A percentile compares a stretch with the other conserved stretches of the same genome.
Conservation (phyloP, 805 yeast genomes). For the Blastobotrys mokoenaii region DNA sequence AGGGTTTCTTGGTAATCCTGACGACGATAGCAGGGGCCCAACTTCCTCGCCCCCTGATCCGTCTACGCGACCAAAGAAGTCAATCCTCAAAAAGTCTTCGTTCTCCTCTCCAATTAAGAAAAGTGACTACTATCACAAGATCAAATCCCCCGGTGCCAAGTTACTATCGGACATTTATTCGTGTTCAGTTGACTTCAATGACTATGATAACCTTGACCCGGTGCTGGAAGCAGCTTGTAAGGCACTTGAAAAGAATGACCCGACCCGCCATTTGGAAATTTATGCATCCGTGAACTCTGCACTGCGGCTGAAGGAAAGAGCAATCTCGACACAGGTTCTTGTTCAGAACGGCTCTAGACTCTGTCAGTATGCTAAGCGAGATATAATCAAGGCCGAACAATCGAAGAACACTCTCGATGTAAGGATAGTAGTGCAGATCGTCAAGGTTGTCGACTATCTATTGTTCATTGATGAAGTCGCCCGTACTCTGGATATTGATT, state of each 20-base stretch:
- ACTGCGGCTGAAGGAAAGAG: conserved; percentile 3
- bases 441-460: conserved; percentile 16
- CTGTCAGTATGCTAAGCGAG: conserved; percentile 12
- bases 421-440: conserved; percentile 10
- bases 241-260: conserved; percentile 6
- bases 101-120: neutral
- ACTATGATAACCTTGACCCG: conserved; percentile 7
- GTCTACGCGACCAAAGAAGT: conserved; percentile 1
- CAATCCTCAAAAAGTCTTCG: conserved; percentile 3
- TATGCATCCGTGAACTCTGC: conserved; percentile 14
- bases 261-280: conserved; percentile 4
- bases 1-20: neutral
- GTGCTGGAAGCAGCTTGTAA: conserved; percentile 11
- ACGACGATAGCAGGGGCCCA: neutral
- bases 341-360: conserved; percentile 8
- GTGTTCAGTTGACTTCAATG: conserved; percentile 7
- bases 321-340: conserved; percentile 13
- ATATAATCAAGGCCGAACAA: conserved; percentile 9
- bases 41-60: conserved; percentile 2
- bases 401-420: conserved; percentile 10
- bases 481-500: conserved; percentile 8
- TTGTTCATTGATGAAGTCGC: conserved; percentile 14
- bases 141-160: neutral
- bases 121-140: neutral
- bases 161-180: conserved; percentile 11